Conservation (phyloP, 306 rosid species). For the Pterocarpus macrocarpus region DNA sequence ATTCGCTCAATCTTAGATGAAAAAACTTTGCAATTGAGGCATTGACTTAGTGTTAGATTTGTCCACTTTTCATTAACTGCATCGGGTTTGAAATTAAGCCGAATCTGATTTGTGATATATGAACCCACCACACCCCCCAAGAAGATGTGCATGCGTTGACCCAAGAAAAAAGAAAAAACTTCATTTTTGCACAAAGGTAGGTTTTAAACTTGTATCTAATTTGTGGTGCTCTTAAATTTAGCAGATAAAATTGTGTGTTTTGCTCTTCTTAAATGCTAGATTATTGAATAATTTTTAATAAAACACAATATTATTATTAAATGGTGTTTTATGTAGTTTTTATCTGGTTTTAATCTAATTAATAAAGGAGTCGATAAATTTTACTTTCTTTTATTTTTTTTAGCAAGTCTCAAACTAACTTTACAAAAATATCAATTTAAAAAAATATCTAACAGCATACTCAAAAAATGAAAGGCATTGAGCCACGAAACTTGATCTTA, state of each 20-base stretch:
- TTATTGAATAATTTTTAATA: neutral
- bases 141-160: no score
- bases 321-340: neutral
- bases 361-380: no score
- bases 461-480: neutral
- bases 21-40: no score
- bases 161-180: neutral
- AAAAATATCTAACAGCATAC: neutral
- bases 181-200: neutral
- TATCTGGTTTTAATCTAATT: neutral
- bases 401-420: neutral
- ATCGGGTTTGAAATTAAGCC: no score
- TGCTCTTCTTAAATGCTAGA: neutral
- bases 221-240: constrained; percentile 15
- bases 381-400: neutral
- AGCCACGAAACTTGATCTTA: neutral
- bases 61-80: no score
- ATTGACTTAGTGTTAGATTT: no score
- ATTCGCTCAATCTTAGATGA: neutral
- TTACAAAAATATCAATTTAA: neutral
- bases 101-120: no score
- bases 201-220: neutral
- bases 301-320: constrained; percentile 2
- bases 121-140: no score
- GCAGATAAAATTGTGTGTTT: neutral